Evolutionary conservation across 208 protist species (phyloP), one percentile per base, ranked within the genome.

Genomic region (Polymyxa betae): DNA sequence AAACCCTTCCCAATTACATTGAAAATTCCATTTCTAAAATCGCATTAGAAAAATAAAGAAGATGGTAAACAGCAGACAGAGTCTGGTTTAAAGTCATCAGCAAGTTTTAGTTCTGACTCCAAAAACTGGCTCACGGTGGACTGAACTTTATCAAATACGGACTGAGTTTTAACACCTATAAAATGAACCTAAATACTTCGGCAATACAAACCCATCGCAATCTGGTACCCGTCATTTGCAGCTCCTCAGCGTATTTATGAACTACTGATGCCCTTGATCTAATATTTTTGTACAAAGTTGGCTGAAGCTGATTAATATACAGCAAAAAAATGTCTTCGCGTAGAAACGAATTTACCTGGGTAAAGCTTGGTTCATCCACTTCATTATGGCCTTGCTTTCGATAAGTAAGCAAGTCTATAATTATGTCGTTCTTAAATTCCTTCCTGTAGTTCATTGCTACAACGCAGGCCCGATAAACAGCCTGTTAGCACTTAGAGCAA

Each of bases 351-450:
- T 38, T 43, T 45, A 82, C 72, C 95, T 98, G 97, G 54, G 98
- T 99, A 93, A 98, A 98, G 92, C 94, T 96, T 89, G 98, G 97
- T 93, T 99, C 95, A 92, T 99, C 98, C 88, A 96, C 96, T 95
- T 99, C 98, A 93, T 99, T 99, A 94, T 99, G 98, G 45, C 97
- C 97, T 92, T 94, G 95, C 66, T 96, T 38, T 35, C 97, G 95
- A 94, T 98, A 99, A 93, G 97, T 98, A 35, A 99, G 96, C 78
- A 99, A 96, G 94, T 99, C 97, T 91, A 99, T 95, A 52, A 99
- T 96, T 32, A 98, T 95, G 52, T 98, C 98, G 88, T 96, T 97
- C 45, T 96, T 92, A 92, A 90, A 78, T 32, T 5, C 0, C 89
- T 90, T 46, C 38, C 91, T 87, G 49, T 77, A 91, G n/a, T 60